phyloP scores from a whole-genome alignment of 1,139 yeast genomes.

The Pichia sp. region DNA sequence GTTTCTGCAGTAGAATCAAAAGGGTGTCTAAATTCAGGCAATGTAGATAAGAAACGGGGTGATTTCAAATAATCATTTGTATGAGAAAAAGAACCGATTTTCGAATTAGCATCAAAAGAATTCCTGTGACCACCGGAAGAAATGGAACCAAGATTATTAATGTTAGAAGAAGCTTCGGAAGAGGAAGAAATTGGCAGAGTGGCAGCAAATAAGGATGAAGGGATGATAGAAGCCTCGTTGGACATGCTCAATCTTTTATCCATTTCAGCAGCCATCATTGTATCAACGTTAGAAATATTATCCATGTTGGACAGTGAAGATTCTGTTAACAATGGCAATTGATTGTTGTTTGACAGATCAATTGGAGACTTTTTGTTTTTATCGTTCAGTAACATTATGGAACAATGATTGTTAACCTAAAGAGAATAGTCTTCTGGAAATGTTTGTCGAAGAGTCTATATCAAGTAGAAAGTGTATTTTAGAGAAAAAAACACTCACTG shows the following conservation, averaged over 20 bases:
- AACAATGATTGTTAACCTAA: no score
- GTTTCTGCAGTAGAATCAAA: constrained; percentile 1
- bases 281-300: not conserved
- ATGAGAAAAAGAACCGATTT: constrained; percentile 6
- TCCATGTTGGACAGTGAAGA: not conserved
- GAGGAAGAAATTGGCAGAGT: not conserved
- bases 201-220: not conserved
- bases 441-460: no score
- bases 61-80: constrained; percentile 4
- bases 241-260: not conserved
- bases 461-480: no score
- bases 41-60: not conserved
- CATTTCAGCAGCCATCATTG: not conserved
- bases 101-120: constrained; percentile 6
- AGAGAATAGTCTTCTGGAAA: no score
- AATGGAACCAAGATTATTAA: not conserved
- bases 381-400: not conserved
- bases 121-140: not conserved
- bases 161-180: no score
- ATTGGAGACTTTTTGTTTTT: not conserved
- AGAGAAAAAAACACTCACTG: no score
- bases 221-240: not conserved
- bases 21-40: constrained; percentile 1
- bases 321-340: no score
- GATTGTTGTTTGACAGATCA: not conserved